A percentile compares a stretch with the other conserved stretches of the same genome.
Conservation (phyloP, 768 basidiomycete species). For the Mycena rebaudengoi region DNA sequence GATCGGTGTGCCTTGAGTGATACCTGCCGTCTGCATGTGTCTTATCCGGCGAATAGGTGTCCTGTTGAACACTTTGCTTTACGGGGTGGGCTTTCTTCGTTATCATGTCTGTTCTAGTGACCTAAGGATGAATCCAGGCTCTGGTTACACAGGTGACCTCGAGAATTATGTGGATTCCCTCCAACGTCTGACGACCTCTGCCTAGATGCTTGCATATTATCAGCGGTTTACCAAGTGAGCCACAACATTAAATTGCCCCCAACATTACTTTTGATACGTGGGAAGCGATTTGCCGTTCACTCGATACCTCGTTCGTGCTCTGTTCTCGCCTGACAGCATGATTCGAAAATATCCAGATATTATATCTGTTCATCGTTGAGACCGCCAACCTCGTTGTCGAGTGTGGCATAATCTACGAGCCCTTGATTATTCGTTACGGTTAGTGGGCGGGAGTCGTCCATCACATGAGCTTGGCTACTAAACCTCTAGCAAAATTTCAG, state of each 20-base stretch:
- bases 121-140: not conserved
- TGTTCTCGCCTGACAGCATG: not conserved
- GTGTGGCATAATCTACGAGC: constrained; percentile 16
- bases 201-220: constrained; percentile 10
- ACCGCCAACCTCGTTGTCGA: constrained; percentile 10
- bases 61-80: constrained; percentile 14
- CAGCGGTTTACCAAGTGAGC: constrained; percentile 5
- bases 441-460: not conserved
- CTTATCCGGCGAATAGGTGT: constrained; percentile 2
- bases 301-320: not conserved
- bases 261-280: not conserved
- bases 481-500: not conserved
- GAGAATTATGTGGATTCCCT: not conserved
- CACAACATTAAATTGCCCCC: not conserved
- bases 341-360: constrained; percentile 3
- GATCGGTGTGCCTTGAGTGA: not conserved
- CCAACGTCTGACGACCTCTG: not conserved
- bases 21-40: not conserved
- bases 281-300: constrained; percentile 6
- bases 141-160: constrained; percentile 9
- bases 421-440: constrained; percentile 15
- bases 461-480: not conserved
- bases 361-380: constrained; percentile 17
- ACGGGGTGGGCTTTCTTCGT: constrained; percentile 9
- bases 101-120: not conserved